A percentile compares a stretch with the other conserved stretches of the same genome.
Conservation (phyloP, 2,329 filamentous ascomycete species). For the Clonostachys solani region DNA sequence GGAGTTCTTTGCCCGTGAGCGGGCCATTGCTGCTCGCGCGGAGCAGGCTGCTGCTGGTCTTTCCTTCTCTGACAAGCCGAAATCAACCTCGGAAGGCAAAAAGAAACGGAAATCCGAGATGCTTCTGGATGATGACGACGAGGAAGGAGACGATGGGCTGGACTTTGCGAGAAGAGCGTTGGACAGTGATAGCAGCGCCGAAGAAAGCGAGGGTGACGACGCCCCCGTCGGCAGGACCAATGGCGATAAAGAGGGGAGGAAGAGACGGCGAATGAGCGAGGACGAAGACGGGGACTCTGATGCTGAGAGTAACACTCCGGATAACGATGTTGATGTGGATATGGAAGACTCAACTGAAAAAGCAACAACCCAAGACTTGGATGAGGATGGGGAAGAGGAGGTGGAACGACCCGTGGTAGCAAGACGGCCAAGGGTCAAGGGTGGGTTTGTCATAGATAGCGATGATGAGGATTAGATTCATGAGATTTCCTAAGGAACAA, state of each 20-base stretch:
- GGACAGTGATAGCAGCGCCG: conserved; percentile 13
- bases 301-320: conserved; percentile 6
- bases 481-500: not conserved
- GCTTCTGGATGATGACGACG: conserved; percentile 17
- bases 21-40: conserved; percentile 49
- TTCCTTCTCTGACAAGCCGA: not conserved
- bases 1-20: conserved; percentile 75
- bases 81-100: conserved; percentile 12
- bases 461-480: conserved; percentile 46
- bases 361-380: conserved; percentile 12
- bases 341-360: conserved; percentile 14
- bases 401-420: conserved; percentile 16
- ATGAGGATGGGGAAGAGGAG: conserved; percentile 36
- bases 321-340: conserved; percentile 14
- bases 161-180: conserved; percentile 12
- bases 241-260: conserved; percentile 23
- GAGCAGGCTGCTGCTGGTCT: conserved; percentile 21
- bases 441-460: conserved; percentile 55
- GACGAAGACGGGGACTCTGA: conserved; percentile 17
- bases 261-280: conserved; percentile 26
- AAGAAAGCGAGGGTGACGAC: conserved; percentile 17
- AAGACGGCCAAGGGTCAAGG: conserved; percentile 38
- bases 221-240: conserved; percentile 21
- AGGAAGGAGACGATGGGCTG: conserved; percentile 15
- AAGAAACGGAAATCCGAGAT: conserved; percentile 21